Evolutionary conservation across 257 asterid genomes (phyloP), one percentile per base, ranked within the genome.

Genomic region (Primulina eburnea): DNA sequence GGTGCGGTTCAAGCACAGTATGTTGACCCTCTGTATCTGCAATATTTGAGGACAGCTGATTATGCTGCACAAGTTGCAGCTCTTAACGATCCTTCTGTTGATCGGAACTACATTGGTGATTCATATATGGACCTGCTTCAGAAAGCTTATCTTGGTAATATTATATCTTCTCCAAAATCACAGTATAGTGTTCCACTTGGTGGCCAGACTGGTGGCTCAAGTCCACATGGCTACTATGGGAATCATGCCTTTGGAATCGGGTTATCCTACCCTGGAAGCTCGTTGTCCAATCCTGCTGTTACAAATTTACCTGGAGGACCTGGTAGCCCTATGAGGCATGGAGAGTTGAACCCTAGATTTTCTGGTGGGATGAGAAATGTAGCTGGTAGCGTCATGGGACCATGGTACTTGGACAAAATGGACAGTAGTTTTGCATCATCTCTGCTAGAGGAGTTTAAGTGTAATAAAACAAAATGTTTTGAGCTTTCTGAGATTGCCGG

Each of bases 401-500:
- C 90, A 6, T 93, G 97, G 96, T 87, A 86, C 77, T 71, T 90
- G 86, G 97, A 88, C 77, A 85, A 78, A 76, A 70, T 89, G 89
- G 97, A 93, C 29, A 76, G 73, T 71, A 77, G 82, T 76, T 84
- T 84, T 69, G 85, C 80, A 8, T 89, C 94, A 55, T 81, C 97
- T 67, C 72, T 93, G 72, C 82, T 93, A 70, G 99, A 93, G 79
- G 99, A 93, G 91, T 93, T 93, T 33, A 93, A 93, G 85, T 87
- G 95, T 84, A 93, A 90, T 74, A 93, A 93, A 80, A 79, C 95
- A 18, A 90, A 74, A 75, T 81, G 96, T 79, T 89, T 93, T 79
- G 99, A 93, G 75, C 97, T 93, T 47, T 83, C 88, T 1, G 99
- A 84, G 78, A 93, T 93, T 72, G 80, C 83, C n/a, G 96, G 97